Evolutionary conservation across 306 rosid species (phyloP), one percentile per base, ranked within the genome.

Genomic region (Cucumis sativus): DNA sequence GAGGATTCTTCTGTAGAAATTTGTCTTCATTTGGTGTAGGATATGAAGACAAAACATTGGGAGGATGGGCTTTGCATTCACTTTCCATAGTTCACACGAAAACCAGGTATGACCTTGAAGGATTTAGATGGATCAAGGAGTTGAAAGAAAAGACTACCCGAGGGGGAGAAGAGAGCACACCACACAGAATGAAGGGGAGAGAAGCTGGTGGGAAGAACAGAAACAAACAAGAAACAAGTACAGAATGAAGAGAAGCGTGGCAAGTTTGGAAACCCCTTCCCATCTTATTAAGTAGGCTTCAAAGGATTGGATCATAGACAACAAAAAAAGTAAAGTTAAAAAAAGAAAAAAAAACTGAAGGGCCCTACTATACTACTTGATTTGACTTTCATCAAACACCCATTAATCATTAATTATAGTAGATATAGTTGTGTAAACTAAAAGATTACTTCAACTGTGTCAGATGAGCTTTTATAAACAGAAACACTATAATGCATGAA

Each of bases 251-350:
- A 73, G 37, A 33, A 52, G 77, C 45, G 49, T 73, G 43, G 77
- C 77, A 33, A 73, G 63, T 52, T 13, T 33, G 49, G 11, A 51
- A 73, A 33, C 47, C 33, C 11, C 23, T 54, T 73, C 49, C 47
- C 23, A 73, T 30, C 77, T 73, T 73, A 73, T 73, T 73, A 73
- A 73, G 77, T 73, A 73, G 77, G 77, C 77, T 54, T 73, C 77
- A 30, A 72, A 71, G 60, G 56, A 47, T 28, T 47, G 43, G 58
- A 47, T 70, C 40, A 40, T n/a, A 40, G 54, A 67, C 54, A 67
- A 9, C 9, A 47, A 47, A 47, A 23, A 47, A 45, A 45, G 14
- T 45, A 45, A 45, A 10, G 3, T 10, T 10, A 45, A 10, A 45
- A 10, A 11, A 45, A 5, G 2, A 11, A 45, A 5, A 6, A 14